Conservation (phyloP, 2,329 filamentous ascomycete genomes). For the Pseudogymnoascus destructans region DNA sequence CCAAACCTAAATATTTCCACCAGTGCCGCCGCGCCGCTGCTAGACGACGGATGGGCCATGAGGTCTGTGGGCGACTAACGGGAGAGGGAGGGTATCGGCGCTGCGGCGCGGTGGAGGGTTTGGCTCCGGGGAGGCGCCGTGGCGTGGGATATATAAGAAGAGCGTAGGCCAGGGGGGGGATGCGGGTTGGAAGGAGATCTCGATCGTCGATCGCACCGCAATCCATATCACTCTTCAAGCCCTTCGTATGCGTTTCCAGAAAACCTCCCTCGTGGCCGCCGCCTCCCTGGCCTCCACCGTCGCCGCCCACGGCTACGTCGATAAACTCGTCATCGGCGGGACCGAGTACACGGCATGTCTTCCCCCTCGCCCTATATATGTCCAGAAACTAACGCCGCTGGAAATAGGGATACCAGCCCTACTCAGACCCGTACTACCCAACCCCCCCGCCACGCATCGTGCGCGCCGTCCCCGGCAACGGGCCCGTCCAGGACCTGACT, state of each 20-base stretch:
- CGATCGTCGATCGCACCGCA: conserved; percentile 5
- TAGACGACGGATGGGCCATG: background rate
- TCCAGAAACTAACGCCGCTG: conserved; percentile 10
- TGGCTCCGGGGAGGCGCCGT: background rate
- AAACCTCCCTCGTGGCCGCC: conserved; percentile 10
- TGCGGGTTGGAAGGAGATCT: background rate
- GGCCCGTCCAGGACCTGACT: conserved; percentile 41
- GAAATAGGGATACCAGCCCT: conserved; percentile 26
- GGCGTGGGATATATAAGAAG: background rate
- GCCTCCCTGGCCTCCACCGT: conserved; percentile 28
- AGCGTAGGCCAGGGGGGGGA: background rate
- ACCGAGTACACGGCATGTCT: conserved; percentile 26
- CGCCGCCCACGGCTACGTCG: conserved; percentile 37
- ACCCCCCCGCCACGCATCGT: conserved; percentile 38
- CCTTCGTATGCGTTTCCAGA: conserved; percentile 10
- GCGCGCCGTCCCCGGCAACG: conserved; percentile 44
- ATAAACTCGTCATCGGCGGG: conserved; percentile 33
- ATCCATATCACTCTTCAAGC: conserved; percentile 13
- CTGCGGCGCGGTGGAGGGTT: background rate
- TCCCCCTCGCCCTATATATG: background rate
- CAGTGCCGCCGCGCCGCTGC: background rate
- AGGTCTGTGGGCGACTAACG: background rate
- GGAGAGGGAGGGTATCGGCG: background rate
- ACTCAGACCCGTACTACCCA: conserved; percentile 32
- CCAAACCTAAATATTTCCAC: conserved; percentile 3